These are phyloP conservation scores for Escallonia herrerae DNA, from an alignment of 129 eudicot genomes.

Conservation along the genomic window DNA sequence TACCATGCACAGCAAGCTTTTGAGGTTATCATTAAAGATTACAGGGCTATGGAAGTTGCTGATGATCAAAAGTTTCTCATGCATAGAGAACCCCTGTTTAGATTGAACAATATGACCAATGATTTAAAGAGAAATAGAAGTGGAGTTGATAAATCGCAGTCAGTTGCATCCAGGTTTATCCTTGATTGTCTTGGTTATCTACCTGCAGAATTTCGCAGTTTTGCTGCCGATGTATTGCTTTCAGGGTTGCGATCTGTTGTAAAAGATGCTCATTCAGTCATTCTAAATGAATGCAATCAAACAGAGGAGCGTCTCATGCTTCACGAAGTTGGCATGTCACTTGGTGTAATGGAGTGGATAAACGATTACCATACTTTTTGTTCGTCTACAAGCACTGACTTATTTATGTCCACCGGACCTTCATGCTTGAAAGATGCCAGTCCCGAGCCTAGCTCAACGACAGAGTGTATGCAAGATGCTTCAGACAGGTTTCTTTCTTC, in stretches of 20 bases:
- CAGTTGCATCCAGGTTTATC: slow-evolving; percentile 43
- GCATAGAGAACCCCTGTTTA: neutral
- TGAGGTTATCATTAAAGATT: slow-evolving; percentile 39
- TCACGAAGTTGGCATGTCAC: slow-evolving; percentile 70
- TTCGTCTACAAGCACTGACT: slow-evolving; percentile 16
- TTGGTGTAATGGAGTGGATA: slow-evolving; percentile 82
- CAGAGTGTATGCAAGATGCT: slow-evolving; percentile 1
- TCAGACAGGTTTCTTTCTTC: slow-evolving; percentile 9
- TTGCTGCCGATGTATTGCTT: slow-evolving; percentile 72
- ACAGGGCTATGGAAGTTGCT: slow-evolving; percentile 21
- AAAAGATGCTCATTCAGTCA: slow-evolving; percentile 51
- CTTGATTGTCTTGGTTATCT: slow-evolving; percentile 64
- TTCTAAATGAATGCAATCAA: slow-evolving; percentile 51
- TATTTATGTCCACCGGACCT: slow-evolving; percentile 17
- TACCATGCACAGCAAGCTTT: slow-evolving; percentile 57
- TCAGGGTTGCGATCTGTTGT: slow-evolving; percentile 41
- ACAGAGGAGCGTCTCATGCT: slow-evolving; percentile 60
- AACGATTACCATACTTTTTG: slow-evolving; percentile 38
- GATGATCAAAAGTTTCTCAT: slow-evolving; percentile 8
- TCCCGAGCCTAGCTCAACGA: neutral
- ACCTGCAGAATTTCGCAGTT: slow-evolving; percentile 61
- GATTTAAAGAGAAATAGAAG: slow-evolving; percentile 7
- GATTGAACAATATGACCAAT: neutral
- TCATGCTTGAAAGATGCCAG: slow-evolving; percentile 17
- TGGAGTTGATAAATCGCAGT: slow-evolving; percentile 14